phyloP scores from a whole-genome alignment of 768 basidiomycete species.

The Lactarius sp. region DNA sequence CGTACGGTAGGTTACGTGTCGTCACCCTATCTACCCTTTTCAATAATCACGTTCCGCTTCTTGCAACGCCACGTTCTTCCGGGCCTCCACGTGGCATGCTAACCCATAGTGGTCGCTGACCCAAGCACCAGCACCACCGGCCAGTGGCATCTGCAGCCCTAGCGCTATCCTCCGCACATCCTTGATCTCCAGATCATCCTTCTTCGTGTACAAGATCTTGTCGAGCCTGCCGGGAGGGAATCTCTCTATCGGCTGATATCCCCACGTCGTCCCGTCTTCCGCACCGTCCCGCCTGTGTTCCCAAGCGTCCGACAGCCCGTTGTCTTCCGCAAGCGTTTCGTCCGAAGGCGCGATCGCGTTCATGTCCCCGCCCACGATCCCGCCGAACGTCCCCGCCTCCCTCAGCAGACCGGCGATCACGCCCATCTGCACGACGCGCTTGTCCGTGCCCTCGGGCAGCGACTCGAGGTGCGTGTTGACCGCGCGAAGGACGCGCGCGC shows the following conservation, averaged over 20 bases:
- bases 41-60: neutral
- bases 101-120: conserved; percentile 70
- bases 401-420: conserved; percentile 48
- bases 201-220: conserved; percentile 55
- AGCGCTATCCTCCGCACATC: conserved; percentile 54
- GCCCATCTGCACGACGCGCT: conserved; percentile 46
- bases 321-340: conserved; percentile 36
- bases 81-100: conserved; percentile 35
- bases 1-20: no score
- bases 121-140: conserved; percentile 37
- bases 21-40: neutral
- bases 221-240: conserved; percentile 57
- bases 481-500: conserved; percentile 46
- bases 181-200: conserved; percentile 47
- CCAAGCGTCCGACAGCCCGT: conserved; percentile 61
- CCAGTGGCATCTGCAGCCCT: conserved; percentile 39
- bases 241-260: conserved; percentile 48
- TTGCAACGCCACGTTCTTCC: neutral
- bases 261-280: conserved; percentile 59
- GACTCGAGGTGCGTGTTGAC: conserved; percentile 78
- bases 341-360: conserved; percentile 55
- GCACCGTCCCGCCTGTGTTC: conserved; percentile 38
- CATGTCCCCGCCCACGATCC: conserved; percentile 69
- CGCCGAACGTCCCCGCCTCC: conserved; percentile 46
- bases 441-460: conserved; percentile 38